phyloP scores from a whole-genome alignment of 208 protist species.

The Naegleria fowleri region DNA sequence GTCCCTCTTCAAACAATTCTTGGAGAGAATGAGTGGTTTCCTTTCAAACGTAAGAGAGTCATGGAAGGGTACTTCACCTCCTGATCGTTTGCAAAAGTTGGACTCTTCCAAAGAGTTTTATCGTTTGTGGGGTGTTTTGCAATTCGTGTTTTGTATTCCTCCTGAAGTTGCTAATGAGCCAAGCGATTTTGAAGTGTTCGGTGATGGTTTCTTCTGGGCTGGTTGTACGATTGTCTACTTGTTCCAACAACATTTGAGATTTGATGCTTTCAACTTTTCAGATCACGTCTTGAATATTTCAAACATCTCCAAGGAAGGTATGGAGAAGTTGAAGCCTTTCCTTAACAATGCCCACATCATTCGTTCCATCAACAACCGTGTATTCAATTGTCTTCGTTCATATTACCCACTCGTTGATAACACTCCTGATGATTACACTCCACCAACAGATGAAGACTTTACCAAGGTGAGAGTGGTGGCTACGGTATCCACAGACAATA shows the following conservation, averaged over 20 bases:
- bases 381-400: slow-evolving; percentile 33
- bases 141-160: slow-evolving; percentile 46
- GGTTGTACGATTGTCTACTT: slow-evolving; percentile 50
- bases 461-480: background rate
- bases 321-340: slow-evolving; percentile 32
- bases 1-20: background rate
- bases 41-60: slow-evolving; percentile 22
- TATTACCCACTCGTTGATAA: slow-evolving; percentile 27
- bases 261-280: slow-evolving; percentile 34
- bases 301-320: slow-evolving; percentile 44
- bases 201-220: slow-evolving; percentile 54
- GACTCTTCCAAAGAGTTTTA: slow-evolving; percentile 54
- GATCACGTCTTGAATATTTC: slow-evolving; percentile 37
- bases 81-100: slow-evolving; percentile 47
- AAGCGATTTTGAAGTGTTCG: slow-evolving; percentile 48
- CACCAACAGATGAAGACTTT: background rate
- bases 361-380: slow-evolving; percentile 35
- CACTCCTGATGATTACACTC: slow-evolving; percentile 1
- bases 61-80: slow-evolving; percentile 39
- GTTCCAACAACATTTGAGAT: slow-evolving; percentile 35
- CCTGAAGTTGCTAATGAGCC: background rate
- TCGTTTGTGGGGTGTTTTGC: slow-evolving; percentile 53
- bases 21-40: background rate
- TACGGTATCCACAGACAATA: background rate
- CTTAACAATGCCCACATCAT: slow-evolving; percentile 25